Base-by-base conservation (phyloP, 805 yeast species). In the Schwanniomyces vanrijiae region DNA sequence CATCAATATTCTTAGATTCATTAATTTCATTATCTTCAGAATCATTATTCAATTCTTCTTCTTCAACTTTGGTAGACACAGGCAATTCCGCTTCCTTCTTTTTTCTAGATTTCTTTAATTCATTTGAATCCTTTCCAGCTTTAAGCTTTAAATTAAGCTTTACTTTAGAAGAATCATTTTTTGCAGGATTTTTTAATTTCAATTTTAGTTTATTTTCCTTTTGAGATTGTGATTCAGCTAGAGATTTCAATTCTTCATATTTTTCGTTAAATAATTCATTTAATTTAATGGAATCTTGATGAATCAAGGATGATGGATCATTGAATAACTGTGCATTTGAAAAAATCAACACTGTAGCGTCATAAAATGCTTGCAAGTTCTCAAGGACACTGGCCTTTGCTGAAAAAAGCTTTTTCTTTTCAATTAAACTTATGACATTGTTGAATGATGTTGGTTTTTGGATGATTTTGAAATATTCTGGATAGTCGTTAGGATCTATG, bases 321-420 rank as follows among this genome's bases (percentile, higher is more conserved):
- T 91, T 92, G 66, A 83, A 92, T 1, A 76, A 63, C 59, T 82
- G 82, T 1, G 97, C 96, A 65, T 94, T 94, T 39, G 73, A 60
- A 68, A 91, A 90, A 11, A 92, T 83, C 44, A 84, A 68, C 24
- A 72, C 68, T 5, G 86, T 72, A 43, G 84, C 86, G 18, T 73
- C 76, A 46, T 77, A 68, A 57, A 90, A 87, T 42, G 75, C 81
- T 31, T 77, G 79, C 47, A 89, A 75, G 34, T 78, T 76, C 3
- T 75, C 71, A 49, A 81, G 46, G 7, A 64, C 43, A 0, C 68
- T 51, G 18, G 46, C 50, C 14, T 55, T 58, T 5, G 60, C 47
- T 9, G 55, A 47, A 43, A 62, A 61, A 8, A 70, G 80, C 25
- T 78, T 74, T 20, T 82, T 80, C 14, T 64, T 65, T 14, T 78